Evolutionary conservation across 345 rosid species (phyloP).

Genomic region (Sisymbrium altissimum): DNA sequence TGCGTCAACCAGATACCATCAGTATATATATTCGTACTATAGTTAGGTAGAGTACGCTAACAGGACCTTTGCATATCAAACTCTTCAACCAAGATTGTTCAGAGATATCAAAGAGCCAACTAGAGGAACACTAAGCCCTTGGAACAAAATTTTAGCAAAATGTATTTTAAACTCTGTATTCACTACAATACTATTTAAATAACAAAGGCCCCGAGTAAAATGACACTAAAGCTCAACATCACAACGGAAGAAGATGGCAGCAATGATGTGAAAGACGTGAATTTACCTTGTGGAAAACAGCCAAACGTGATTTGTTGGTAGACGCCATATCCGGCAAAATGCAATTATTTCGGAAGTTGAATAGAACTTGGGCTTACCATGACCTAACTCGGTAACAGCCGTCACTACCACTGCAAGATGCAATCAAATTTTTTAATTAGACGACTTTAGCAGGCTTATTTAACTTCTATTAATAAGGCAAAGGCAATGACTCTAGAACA

Average conservation of each 20-base stretch:
- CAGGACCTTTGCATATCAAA: neutral
- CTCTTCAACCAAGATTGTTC: neutral
- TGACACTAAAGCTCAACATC: neutral
- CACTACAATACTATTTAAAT: neutral
- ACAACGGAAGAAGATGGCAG: neutral
- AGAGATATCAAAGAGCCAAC: neutral
- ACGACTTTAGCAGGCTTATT: conserved; percentile 2
- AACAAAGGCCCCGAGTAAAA: neutral
- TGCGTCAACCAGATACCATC: conserved; percentile 1
- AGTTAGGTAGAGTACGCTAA: neutral
- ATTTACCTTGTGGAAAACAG: conserved; percentile 85
- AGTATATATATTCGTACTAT: neutral
- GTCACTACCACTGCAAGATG: conserved; percentile 81
- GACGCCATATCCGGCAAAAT: conserved; percentile 87
- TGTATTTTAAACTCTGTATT: neutral
- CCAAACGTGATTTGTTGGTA: conserved; percentile 93
- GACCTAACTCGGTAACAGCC: conserved; percentile 86
- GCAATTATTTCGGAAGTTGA: conserved; percentile 86
- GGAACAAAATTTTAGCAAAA: neutral
- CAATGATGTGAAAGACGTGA: neutral
- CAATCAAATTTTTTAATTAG: neutral
- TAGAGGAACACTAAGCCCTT: neutral
- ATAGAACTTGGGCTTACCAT: conserved; percentile 89
- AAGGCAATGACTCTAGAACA: neutral
- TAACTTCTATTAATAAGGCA: conserved; percentile 1